These are phyloP conservation scores for Inga laurina DNA, from an alignment of 306 rosid species.

Conservation along the genomic window DNA sequence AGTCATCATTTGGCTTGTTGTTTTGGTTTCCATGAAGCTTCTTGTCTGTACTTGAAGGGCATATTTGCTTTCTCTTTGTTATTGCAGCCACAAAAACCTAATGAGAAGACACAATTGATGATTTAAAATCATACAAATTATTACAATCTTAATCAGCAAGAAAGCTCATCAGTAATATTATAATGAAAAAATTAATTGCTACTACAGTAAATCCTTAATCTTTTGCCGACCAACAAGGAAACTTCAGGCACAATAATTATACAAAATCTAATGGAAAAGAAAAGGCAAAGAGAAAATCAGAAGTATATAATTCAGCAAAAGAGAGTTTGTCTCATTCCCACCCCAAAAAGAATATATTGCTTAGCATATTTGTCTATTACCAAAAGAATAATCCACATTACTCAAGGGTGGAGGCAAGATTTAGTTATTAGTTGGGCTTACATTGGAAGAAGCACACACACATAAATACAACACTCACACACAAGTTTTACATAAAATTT, in stretches of 20 bases:
- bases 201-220: neutral
- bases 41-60: slow-evolving; percentile 52
- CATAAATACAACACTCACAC: too few relatives aligned
- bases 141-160: neutral
- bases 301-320: neutral
- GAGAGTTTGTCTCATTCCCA: neutral
- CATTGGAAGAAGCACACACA: too few relatives aligned
- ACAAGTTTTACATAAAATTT: too few relatives aligned
- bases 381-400: neutral
- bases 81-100: slow-evolving; percentile 73
- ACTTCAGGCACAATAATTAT: neutral
- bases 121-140: neutral
- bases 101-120: neutral
- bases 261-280: neutral
- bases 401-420: neutral
- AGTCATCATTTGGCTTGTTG: slow-evolving; percentile 29
- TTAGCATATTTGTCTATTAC: neutral
- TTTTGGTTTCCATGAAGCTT: slow-evolving; percentile 52
- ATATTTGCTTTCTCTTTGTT: slow-evolving; percentile 58
- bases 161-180: neutral
- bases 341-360: neutral
- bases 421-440: too few relatives aligned
- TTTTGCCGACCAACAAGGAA: neutral
- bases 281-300: neutral
- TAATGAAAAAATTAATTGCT: neutral